Evolutionary conservation across 75 land plant species (phyloP), one percentile per base, ranked within the genome.

Genomic region (Pinus albicaulis): DNA sequence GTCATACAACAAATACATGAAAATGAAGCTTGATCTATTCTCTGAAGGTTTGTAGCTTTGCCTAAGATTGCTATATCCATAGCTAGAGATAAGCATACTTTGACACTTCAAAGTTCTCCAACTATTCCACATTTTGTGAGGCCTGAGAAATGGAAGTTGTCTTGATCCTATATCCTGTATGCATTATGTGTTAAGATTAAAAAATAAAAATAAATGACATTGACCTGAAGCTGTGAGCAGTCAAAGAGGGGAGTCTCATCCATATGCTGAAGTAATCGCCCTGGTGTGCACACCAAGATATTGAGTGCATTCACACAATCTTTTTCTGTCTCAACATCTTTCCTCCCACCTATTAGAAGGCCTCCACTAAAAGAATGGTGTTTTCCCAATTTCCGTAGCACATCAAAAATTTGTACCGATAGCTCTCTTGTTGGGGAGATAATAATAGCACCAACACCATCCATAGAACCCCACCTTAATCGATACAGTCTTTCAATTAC

Each of bases 401-500:
- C 99, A 57, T 95, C 92, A 87, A 97, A 97, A 28, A 95, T 78
- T 76, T 97, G 99, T 28, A 79, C 77, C 36, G 95, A 92, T 68
- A 97, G 85, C 75, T 97, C 99, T 80, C 98, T 87, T n/a, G 99
- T 95, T 19, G 99, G 99, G 48, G 99, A 95, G 41, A 97, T 91
- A 15, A 97, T 95, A 63, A 97, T 82, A 76, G 92, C 82, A 11
- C 99, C 99, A 36, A 97, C 92, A n/a, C 99, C 99, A 85, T 91
- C 92, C 77, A 89, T 89, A 22, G 89, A 76, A 57, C 88, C 88
- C 98, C 98, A 97, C 79, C 90, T 86, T 71, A 68, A 80, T 52
- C 91, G 83, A 75, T 90, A 91, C 38, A 97, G 82, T 77, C 94
- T 97, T 83, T 97, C 99, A 22, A 97, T 53, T 53, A 95, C 90